phyloP scores from a whole-genome alignment of 768 basidiomycete genomes.

The Tephrocybe sp. region DNA sequence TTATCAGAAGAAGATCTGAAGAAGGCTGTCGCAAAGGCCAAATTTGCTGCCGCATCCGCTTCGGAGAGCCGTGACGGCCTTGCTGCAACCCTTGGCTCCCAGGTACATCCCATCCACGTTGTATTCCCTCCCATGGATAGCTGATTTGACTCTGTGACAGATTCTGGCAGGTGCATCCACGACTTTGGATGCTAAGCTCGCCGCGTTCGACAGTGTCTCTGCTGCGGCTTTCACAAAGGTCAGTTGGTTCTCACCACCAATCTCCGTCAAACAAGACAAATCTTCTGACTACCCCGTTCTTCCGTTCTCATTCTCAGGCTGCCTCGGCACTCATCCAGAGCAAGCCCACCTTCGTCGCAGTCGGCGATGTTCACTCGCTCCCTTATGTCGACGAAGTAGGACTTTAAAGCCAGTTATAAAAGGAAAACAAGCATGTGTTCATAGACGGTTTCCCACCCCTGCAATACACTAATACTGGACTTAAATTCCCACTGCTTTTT shows the following conservation, averaged over 20 bases:
- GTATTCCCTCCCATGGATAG: neutral
- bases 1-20: constrained; percentile 70
- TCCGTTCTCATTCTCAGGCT: constrained; percentile 39
- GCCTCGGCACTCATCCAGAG: constrained; percentile 62
- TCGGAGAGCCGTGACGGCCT: constrained; percentile 71
- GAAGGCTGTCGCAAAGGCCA: constrained; percentile 84
- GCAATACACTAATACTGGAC: constrained; percentile 14
- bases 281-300: too few relatives aligned
- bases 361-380: constrained; percentile 74
- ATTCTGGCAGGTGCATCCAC: constrained; percentile 54
- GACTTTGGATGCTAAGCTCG: constrained; percentile 60
- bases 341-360: constrained; percentile 84
- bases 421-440: constrained; percentile 12
- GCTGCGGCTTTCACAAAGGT: constrained; percentile 72
- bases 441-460: constrained; percentile 18
- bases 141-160: constrained; percentile 31
- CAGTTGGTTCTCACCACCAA: constrained; percentile 17
- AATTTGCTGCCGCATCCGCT: constrained; percentile 72
- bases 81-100: constrained; percentile 55
- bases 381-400: constrained; percentile 87
- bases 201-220: constrained; percentile 69
- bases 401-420: constrained; percentile 41
- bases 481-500: neutral
- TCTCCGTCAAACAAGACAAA: neutral
- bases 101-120: constrained; percentile 39